These are phyloP conservation scores for Dichotomopilus funicola DNA, from an alignment of 2,329 filamentous ascomycete genomes.

Conservation along the genomic window DNA sequence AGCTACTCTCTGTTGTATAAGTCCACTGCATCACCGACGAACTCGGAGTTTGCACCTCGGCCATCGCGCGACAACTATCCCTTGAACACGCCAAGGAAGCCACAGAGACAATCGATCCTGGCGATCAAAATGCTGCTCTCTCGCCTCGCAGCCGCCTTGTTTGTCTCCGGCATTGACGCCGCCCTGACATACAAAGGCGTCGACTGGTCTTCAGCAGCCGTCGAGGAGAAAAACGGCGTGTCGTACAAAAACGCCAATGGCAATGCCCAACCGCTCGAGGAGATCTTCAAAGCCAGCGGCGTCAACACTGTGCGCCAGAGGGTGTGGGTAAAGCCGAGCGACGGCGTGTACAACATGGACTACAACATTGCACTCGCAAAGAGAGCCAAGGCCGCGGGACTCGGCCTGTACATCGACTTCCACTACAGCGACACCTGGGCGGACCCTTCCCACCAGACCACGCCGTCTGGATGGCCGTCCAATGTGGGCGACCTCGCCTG, in stretches of 20 bases:
- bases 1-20: too few relatives aligned
- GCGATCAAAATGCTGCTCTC: slow-evolving; percentile 15
- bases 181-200: slow-evolving; percentile 58
- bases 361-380: slow-evolving; percentile 65
- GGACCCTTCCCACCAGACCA: slow-evolving; percentile 56
- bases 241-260: slow-evolving; percentile 54
- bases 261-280: slow-evolving; percentile 49
- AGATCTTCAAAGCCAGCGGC: slow-evolving; percentile 53
- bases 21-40: neutral
- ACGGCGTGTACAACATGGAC: slow-evolving; percentile 59
- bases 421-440: slow-evolving; percentile 44
- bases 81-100: neutral
- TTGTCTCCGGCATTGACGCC: slow-evolving; percentile 18
- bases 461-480: slow-evolving; percentile 58
- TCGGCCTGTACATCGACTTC: slow-evolving; percentile 44
- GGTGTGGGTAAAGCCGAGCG: slow-evolving; percentile 62
- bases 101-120: too few relatives aligned
- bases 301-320: slow-evolving; percentile 66
- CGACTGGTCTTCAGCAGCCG: slow-evolving; percentile 61
- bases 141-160: slow-evolving; percentile 12
- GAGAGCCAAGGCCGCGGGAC: slow-evolving; percentile 55
- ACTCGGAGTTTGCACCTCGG: neutral
- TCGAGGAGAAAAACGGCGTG: slow-evolving; percentile 57
- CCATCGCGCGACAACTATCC: neutral
- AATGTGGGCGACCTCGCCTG: slow-evolving; percentile 52